These are phyloP conservation scores for Globisporangium recalcitrans DNA, from an alignment of 352 stramenopile species.

Conservation along the genomic window DNA sequence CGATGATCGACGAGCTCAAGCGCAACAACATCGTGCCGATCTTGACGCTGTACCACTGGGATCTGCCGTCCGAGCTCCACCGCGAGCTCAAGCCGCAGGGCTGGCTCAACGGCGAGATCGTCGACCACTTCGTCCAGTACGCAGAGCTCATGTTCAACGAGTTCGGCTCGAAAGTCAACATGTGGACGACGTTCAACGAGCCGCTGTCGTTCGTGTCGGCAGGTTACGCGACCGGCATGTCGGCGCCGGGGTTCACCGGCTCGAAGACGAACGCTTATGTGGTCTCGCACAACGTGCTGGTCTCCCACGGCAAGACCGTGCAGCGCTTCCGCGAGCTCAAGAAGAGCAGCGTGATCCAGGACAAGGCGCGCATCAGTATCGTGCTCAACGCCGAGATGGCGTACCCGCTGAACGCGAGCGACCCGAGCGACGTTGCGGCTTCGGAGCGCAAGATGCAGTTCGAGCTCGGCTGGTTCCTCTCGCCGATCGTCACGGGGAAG, in stretches of 20 bases:
- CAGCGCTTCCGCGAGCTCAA: slow-evolving; percentile 68
- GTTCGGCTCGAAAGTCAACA: slow-evolving; percentile 89
- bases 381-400: slow-evolving; percentile 78
- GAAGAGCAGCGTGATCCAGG: slow-evolving; percentile 14
- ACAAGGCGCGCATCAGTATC: slow-evolving; percentile 87
- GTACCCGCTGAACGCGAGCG: slow-evolving; percentile 71
- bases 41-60: background rate
- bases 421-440: slow-evolving; percentile 46
- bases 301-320: slow-evolving; percentile 84
- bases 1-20: no score
- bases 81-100: slow-evolving; percentile 69
- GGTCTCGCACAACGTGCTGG: slow-evolving; percentile 85
- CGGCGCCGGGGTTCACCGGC: slow-evolving; percentile 29
- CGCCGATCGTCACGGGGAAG: slow-evolving; percentile 86
- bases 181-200: slow-evolving; percentile 96
- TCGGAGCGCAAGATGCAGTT: slow-evolving; percentile 86
- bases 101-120: slow-evolving; percentile 53
- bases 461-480: slow-evolving; percentile 88
- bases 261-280: slow-evolving; percentile 39
- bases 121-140: slow-evolving; percentile 89
- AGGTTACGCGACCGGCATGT: slow-evolving; percentile 51
- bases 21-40: background rate
- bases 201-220: slow-evolving; percentile 55
- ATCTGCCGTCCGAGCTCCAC: slow-evolving; percentile 38
- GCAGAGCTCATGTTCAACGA: slow-evolving; percentile 85